Evolutionary conservation across 768 basidiomycete genomes (phyloP), one percentile per base, ranked within the genome.

Genomic region (Rubroboletus pulcherrimus): DNA sequence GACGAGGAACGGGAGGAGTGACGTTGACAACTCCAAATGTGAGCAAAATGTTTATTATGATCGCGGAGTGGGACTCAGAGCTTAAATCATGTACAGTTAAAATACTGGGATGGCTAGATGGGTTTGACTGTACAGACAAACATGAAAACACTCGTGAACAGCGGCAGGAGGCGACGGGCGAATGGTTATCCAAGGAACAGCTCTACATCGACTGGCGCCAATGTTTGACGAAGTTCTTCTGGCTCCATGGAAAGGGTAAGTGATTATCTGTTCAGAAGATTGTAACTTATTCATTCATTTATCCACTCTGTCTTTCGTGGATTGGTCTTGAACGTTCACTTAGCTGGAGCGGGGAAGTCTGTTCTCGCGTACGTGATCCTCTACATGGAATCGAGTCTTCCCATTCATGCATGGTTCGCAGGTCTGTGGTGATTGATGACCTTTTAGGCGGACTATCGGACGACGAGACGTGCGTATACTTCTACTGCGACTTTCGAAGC

Each of bases 201-300:
- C 7, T 54, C 4, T 56, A 57, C 19, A 34, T 26, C 6, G 35
- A 43, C n/a, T 49, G 54, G 54, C 19, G 57, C 12, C 14, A 8
- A 11, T 21, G 39, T 11, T 39, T 34, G 2, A 39, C 3, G 5
- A 12, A 24, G 6, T 61, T 55, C 29, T 26, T 61, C 7, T 55
- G 60, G 57, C 38, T 61, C 17, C 35, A 59, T 33, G 57, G 60
- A 0, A 59, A 54, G 21, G 11, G 40, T 41, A 21, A 21, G 39
- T 19, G 10, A 3, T 14, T 26, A 26, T 5, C 26, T 26, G 26
- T 26, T 26, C 26, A 26, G 26, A 26, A 26, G 26, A 5, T 26
- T 26, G 26, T 26, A 26, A 26, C 26, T 2, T 5, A 26, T 26
- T 5, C 26, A 26, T 26, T 26, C 26, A 26, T 5, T 2, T 26